Evolutionary conservation across 345 rosid genomes (phyloP), one percentile per base, ranked within the genome.

Genomic region (Lepidium didymum): DNA sequence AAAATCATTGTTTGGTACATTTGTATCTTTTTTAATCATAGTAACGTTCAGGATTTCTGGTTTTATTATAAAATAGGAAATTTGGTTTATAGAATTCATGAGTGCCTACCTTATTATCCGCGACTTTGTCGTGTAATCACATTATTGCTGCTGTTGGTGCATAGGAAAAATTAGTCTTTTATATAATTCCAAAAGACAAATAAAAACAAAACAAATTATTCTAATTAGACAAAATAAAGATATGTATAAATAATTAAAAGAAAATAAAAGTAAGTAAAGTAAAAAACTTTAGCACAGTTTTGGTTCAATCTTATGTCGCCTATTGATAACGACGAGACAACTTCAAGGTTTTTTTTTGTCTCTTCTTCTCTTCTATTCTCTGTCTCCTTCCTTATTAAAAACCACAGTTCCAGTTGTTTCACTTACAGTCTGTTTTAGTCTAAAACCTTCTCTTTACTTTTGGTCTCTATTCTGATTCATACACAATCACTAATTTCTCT

Each of bases 51-150:
- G 38, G 31, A 37, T 70, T 62, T 62, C 15, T 56, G 16, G 27
- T 10, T 23, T 43, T 41, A 25, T 2, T 34, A 15, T 19, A 4
- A 6, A 21, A 31, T 33, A 56, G 10, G 2, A 8, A 49, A 27
- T 56, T 31, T 63, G 38, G 42, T 52, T 45, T 35, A 38, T 33
- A 47, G n/a, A 57, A 25, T 52, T 38, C 35, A 60, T 67, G 50
- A 67, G 64, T 80, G 84, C 90, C 87, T 79, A 83, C 90, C 87
- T 79, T 75, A 75, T 79, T 89, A 81, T 70, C 81, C 86, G 86
- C 72, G 79, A 62, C 83, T 44, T 55, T 89, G 97, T 87, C 86
- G 55, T 72, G 75, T 79, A 74, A 42, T 74, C 80, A 71, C 73
- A n/a, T 75, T 62, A 68, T 68, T 68, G 78, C 37, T 51, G 56